These are phyloP conservation scores for Alternaria sp. DNA, from an alignment of 2,329 filamentous ascomycete genomes.

Conservation along the genomic window DNA sequence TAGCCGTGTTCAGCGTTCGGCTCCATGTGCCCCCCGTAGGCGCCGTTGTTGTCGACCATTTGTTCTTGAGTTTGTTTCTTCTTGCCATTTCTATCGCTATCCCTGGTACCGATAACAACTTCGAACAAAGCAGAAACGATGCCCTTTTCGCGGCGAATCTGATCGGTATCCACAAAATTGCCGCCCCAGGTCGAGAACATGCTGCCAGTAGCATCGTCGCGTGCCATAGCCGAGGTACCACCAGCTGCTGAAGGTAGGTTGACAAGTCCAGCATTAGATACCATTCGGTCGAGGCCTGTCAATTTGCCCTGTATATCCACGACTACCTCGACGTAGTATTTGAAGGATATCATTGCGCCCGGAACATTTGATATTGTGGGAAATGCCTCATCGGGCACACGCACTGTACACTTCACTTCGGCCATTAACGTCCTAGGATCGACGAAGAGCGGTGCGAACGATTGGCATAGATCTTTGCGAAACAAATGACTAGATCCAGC, in stretches of 20 bases:
- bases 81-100: slow-evolving; percentile 68
- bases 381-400: slow-evolving; percentile 88
- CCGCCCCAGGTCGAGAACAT: slow-evolving; percentile 65
- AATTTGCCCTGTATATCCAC: slow-evolving; percentile 91
- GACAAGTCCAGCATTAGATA: slow-evolving; percentile 64
- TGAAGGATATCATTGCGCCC: slow-evolving; percentile 93
- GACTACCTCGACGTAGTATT: slow-evolving; percentile 91
- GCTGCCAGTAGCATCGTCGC: slow-evolving; percentile 53
- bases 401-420: slow-evolving; percentile 81
- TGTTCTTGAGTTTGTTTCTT: slow-evolving; percentile 43
- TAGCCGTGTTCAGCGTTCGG: slow-evolving; percentile 28
- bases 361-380: slow-evolving; percentile 91
- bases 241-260: slow-evolving; percentile 53
- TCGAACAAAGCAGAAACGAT: slow-evolving; percentile 90
- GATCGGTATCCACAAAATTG: slow-evolving; percentile 85
- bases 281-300: slow-evolving; percentile 73
- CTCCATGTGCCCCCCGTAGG: slow-evolving; percentile 34
- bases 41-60: slow-evolving; percentile 19
- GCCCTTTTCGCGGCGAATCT: slow-evolving; percentile 85
- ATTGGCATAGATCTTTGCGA: slow-evolving; percentile 91
- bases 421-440: slow-evolving; percentile 81
- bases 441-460: slow-evolving; percentile 86
- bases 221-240: slow-evolving; percentile 47
- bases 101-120: slow-evolving; percentile 83
- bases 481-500: slow-evolving; percentile 91